phyloP scores from a whole-genome alignment of 768 basidiomycete species.

The Glaciozyma martinii region DNA sequence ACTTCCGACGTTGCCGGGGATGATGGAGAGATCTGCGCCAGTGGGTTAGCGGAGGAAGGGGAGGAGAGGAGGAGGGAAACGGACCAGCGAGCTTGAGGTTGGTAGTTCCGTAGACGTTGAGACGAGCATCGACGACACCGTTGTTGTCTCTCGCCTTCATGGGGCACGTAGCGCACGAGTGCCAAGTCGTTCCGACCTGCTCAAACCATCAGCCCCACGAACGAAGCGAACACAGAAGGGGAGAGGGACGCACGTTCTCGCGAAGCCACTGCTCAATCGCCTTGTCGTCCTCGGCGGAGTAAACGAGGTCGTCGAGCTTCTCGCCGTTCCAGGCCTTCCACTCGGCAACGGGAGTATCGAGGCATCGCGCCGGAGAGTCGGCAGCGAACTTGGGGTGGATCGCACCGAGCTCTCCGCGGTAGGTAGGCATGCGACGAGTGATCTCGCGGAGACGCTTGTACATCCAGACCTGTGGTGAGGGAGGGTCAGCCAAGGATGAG shows the following conservation, averaged over 20 bases:
- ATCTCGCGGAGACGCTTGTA: slow-evolving; percentile 23
- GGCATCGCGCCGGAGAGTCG: slow-evolving; percentile 11
- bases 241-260: slow-evolving; percentile 7
- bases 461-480: slow-evolving; percentile 1
- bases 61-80: neutral
- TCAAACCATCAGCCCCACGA: neutral
- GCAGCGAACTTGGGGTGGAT: slow-evolving; percentile 27
- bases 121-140: slow-evolving; percentile 25
- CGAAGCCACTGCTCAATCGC: slow-evolving; percentile 29
- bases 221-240: neutral
- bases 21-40: slow-evolving; percentile 40
- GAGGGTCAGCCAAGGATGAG: neutral
- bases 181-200: slow-evolving; percentile 18
- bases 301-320: slow-evolving; percentile 9
- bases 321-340: slow-evolving; percentile 1
- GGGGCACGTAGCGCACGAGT: slow-evolving; percentile 24
- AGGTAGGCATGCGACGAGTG: slow-evolving; percentile 26
- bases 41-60: neutral
- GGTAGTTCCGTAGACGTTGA: slow-evolving; percentile 25
- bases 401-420: slow-evolving; percentile 18
- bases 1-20: slow-evolving; percentile 40
- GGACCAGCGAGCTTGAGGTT: slow-evolving; percentile 16
- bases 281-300: slow-evolving; percentile 29
- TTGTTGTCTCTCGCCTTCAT: slow-evolving; percentile 26
- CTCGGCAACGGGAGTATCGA: neutral